Evolutionary conservation across 805 yeast species (phyloP).

Genomic region (Monosporozyma servazzii): DNA sequence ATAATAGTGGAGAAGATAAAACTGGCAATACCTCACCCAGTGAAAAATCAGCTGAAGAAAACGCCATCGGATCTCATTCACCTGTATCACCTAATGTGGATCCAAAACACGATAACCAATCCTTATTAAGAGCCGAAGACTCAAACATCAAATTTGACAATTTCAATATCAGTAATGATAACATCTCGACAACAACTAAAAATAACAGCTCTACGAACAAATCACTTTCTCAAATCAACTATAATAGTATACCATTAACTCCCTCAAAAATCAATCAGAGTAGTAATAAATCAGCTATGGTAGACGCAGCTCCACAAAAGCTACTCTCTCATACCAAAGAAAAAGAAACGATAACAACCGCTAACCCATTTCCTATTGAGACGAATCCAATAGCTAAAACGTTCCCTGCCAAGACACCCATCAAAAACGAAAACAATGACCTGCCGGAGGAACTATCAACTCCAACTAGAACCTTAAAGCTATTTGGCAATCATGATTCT

Average conservation of each 20-base stretch:
- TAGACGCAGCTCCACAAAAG: neutral
- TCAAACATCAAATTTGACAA: neutral
- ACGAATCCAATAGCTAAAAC: neutral
- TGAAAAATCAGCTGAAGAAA: neutral
- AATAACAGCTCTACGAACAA: neutral
- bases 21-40: neutral
- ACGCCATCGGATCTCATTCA: neutral
- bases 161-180: neutral
- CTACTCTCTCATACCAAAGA: neutral
- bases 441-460: slow-evolving; percentile 5
- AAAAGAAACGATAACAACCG: neutral
- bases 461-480: slow-evolving; percentile 1
- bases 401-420: neutral
- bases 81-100: neutral
- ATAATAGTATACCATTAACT: neutral
- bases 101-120: neutral
- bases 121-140: neutral
- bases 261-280: neutral
- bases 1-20: neutral
- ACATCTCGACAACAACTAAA: no score
- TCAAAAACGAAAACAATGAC: neutral
- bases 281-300: neutral
- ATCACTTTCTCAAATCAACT: no score
- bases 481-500: neutral
- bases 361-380: neutral